Base-by-base conservation (phyloP, 2,329 filamentous ascomycete species). In the Aciculosporium take region DNA sequence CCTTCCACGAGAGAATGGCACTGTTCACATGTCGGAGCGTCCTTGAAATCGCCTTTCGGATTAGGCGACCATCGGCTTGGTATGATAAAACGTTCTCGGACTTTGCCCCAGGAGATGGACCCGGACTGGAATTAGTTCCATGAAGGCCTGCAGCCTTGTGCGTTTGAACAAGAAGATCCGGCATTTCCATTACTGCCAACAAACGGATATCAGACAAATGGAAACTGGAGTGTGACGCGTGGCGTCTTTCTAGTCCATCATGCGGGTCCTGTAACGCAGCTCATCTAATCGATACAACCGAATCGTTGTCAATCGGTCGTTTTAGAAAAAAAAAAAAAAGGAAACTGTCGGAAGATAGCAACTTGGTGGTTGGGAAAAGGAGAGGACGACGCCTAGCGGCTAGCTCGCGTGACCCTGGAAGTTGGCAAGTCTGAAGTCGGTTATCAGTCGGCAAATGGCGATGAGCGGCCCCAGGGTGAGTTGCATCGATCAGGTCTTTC, bases 1-100 rank as follows among this genome's bases (percentile, higher is more conserved):
- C 72, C 44, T 64, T 67, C 49, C 68, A 68, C 40, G 64, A 65
- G n/a, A 63, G 55, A 39, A 68, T 56, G 10, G 63, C 52, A 40
- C 62, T 59, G 42, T 66, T 63, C 31, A 64, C 66, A n/a, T 45
- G 37, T 18, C 21, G 7, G n/a, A 45, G 15, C 13, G 40, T 43
- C 15, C 37, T 45, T 4, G 44, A 40, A 7, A 45, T 17, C 17
- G 31, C 24, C 21, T 31, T 34, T 17, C 41, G 40, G 17, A 45
- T 24, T 25, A 37, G 20, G 10, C 29, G 29, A 10, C 38, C 17
- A 10, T 25, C 25, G 17, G 13, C n/a, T 34, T 10, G 7, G 3
- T 39, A 21, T 17, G 39, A 35, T 28, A 35, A 37, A 4, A 21
- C 21, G 9, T 21, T 28, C 7, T 45, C 39, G 28, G 12, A 6